Evolutionary conservation across 441 rosid species (phyloP), one percentile per base, ranked within the genome.

Genomic region (Kokia cookei): DNA sequence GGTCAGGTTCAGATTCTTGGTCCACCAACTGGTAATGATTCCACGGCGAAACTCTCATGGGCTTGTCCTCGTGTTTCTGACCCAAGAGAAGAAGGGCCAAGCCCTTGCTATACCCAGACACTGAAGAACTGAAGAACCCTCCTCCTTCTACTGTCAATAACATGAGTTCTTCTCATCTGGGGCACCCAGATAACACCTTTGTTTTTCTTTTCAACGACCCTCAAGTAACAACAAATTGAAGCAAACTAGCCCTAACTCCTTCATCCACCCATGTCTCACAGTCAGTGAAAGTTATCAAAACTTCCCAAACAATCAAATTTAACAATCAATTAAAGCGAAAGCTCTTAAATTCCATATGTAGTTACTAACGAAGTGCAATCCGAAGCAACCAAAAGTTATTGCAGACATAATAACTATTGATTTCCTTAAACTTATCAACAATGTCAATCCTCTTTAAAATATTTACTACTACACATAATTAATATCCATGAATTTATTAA

Each of bases 61-160:
- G 89, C 81, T 84, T 88, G 70, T 88, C 94, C 69, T 93, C 97
- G 71, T 84, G 84, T 81, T 84, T 90, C 75, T 89, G 97, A 77
- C 99, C 98, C 81, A 93, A 73, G 58, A 95, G 84, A 76, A 93
- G 95, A 84, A 95, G 98, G 87, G 95, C 74, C 82, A 95, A 78
- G 43, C 97, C 97, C 84, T 86, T 93, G 75, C 97, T 95, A 88
- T 93, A 90, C 74, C 99, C 99, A 76, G 95, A 91, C 59, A 93
- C 95, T 73, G 99, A 93, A 80, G 99, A 87, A 85, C 96, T 91
- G 94, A 95, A 95, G 84, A 95, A 93, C 63, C 97, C 98, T 86
- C 99, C 98, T 86, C 98, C 98, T 87, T 93, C 99, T 81, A 88
- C 95, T 88, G 97, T 96, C 77, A 93, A 86, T 88, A 95, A 88